Evolutionary conservation across 257 asterid genomes (phyloP).

Genomic region (Solanum peruvianum): DNA sequence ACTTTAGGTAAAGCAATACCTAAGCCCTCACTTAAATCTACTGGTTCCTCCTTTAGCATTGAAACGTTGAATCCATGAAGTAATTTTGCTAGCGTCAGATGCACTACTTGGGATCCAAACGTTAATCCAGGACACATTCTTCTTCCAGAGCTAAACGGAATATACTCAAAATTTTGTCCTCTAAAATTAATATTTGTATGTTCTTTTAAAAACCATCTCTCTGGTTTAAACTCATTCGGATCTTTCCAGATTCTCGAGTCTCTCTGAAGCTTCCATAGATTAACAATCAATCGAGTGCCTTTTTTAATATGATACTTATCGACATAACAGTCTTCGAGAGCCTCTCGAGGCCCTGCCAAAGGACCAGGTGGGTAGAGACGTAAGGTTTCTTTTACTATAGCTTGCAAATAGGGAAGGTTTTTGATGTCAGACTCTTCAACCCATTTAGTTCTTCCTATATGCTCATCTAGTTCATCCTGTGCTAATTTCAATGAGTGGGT

Average conservation of each 20-base stretch:
- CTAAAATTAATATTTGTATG: neutral
- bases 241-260: constrained; percentile 40
- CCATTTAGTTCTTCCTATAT: constrained; percentile 25
- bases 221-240: constrained; percentile 30
- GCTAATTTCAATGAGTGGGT: constrained; percentile 4
- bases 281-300: constrained; percentile 38
- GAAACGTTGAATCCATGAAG: constrained; percentile 37
- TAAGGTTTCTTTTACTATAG: constrained; percentile 41
- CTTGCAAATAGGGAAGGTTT: constrained; percentile 27
- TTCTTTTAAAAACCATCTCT: constrained; percentile 32
- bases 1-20: constrained; percentile 42
- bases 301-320: constrained; percentile 13
- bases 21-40: constrained; percentile 43
- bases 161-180: constrained; percentile 31
- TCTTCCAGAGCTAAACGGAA: constrained; percentile 47
- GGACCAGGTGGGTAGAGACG: constrained; percentile 68
- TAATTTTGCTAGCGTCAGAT: constrained; percentile 30
- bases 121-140: constrained; percentile 42
- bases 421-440: constrained; percentile 46
- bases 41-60: constrained; percentile 9
- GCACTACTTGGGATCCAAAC: constrained; percentile 23
- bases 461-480: constrained; percentile 29
- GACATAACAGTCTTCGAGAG: constrained; percentile 27
- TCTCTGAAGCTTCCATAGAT: constrained; percentile 46
- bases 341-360: constrained; percentile 38